Percentiles rank a stretch among this genome's conserved stretches.
phyloP scores from a whole-genome alignment of 345 rosid species.

The Capsella bursapastoris region DNA sequence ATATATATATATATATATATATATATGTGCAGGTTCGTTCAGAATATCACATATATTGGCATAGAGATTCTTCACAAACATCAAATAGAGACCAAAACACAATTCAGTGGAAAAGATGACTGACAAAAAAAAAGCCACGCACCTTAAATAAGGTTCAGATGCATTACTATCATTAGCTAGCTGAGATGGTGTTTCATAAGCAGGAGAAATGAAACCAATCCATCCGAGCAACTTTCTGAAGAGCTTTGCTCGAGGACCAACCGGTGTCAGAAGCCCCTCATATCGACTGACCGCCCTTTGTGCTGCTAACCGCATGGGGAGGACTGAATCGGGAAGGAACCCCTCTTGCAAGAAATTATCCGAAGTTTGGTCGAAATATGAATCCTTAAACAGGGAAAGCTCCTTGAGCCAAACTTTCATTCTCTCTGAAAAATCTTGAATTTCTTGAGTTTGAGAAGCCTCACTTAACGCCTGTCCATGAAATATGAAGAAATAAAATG shows the following conservation, averaged over 20 bases:
- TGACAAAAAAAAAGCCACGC: conserved; percentile 29
- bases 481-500: conserved; percentile 20
- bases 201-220: conserved; percentile 72
- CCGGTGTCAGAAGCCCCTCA: conserved; percentile 78
- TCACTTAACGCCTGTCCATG: conserved; percentile 57
- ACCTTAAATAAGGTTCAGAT: conserved; percentile 87
- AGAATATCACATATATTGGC: neutral
- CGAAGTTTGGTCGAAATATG: conserved; percentile 54
- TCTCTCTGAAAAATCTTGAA: conserved; percentile 56
- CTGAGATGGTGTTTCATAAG: conserved; percentile 63
- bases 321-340: conserved; percentile 62
- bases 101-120: conserved; percentile 13
- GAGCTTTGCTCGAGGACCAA: conserved; percentile 92
- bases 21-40: neutral
- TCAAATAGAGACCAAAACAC: conserved; percentile 20
- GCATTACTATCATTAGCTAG: conserved; percentile 53
- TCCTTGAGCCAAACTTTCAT: conserved; percentile 70
- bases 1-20: no score
- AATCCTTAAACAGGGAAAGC: conserved; percentile 57
- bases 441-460: conserved; percentile 57
- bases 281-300: conserved; percentile 91
- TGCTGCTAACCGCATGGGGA: conserved; percentile 90
- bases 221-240: conserved; percentile 71
- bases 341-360: conserved; percentile 50
- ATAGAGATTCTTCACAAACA: conserved; percentile 3